Evolutionary conservation across 1,284 basidiomycete genomes (phyloP), one percentile per base, ranked within the genome.

Genomic region (Sporisorium exsertum): DNA sequence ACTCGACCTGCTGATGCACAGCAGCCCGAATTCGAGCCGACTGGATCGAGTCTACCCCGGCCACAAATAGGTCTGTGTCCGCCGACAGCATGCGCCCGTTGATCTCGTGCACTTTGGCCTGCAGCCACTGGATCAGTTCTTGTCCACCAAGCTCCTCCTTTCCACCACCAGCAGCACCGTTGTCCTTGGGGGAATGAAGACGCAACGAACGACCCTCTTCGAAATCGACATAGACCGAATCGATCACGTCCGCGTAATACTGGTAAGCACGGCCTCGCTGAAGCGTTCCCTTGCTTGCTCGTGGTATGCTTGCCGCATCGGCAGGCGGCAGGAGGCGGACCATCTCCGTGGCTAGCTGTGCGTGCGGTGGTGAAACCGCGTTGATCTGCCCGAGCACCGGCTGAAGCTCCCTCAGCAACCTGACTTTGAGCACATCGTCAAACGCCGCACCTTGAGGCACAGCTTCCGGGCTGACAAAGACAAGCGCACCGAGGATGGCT

Each of bases 31-130:
- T 74, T 4, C 78, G 49, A 15, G 70, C 73, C 3, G 76, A 72
- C 50, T 70, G 72, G 45, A 81, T 72, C 42, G 78, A 80, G 43
- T 81, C 80, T 0, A 81, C 58, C 2, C 80, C 80, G 4, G 80
- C 65, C 5, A 64, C 69, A 55, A 74, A 80, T 10, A 81, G 40
- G 32, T 81, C 80, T 5, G 49, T 58, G 5, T 76, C 72, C 2
- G 62, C 43, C 26, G 37, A 37, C 8, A 63, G 3, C 2, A 22
- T 40, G 0, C 51, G 29, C 6, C 62, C 65, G 43, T 71, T 75
- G 53, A 75, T 71, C 1, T 52, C 26, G 20, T 58, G 61, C 15
- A 76, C 68, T 16, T 46, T 65, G 3, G 20, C n/a, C 27, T 42
- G 42, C 20, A 76, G 53, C 73, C 73, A 76, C 18, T 15, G 9